Evolutionary conservation across 208 protist genomes (phyloP).

Genomic region (Wallacemonas rigidus): DNA sequence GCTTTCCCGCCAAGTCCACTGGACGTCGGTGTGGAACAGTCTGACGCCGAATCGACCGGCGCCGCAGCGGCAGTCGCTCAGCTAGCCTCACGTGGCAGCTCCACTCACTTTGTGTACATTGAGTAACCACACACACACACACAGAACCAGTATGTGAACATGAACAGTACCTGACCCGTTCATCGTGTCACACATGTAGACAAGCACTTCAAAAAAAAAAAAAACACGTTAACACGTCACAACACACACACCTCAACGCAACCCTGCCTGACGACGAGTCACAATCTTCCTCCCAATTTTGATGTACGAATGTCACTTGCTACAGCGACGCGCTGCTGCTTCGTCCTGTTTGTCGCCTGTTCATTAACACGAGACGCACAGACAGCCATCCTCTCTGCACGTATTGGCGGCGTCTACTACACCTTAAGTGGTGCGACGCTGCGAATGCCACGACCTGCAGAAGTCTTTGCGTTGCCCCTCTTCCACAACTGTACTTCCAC

Average conservation of each 20-base stretch:
- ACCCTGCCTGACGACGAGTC: neutral
- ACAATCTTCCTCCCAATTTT: no score
- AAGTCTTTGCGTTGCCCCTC: no score
- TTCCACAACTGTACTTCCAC: no score
- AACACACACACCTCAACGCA: neutral
- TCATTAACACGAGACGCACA: no score
- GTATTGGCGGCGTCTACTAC: no score
- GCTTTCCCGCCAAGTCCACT: neutral
- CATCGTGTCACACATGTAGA: neutral
- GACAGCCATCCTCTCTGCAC: no score
- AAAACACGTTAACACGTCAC: neutral
- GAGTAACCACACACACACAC: neutral
- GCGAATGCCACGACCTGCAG: no score
- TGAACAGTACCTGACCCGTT: neutral
- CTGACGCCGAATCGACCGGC: neutral
- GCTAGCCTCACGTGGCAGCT: conserved; percentile 1
- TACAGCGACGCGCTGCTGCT: no score
- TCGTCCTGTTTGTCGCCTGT: no score
- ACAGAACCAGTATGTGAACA: neutral
- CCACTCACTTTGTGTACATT: conserved; percentile 17
- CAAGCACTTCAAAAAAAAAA: neutral
- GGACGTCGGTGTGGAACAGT: neutral
- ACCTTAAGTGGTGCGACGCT: no score
- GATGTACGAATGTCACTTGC: no score
- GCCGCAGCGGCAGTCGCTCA: neutral